Evolutionary conservation across 2,329 filamentous ascomycete species (phyloP).

Genomic region (Colletotrichum liriopes): DNA sequence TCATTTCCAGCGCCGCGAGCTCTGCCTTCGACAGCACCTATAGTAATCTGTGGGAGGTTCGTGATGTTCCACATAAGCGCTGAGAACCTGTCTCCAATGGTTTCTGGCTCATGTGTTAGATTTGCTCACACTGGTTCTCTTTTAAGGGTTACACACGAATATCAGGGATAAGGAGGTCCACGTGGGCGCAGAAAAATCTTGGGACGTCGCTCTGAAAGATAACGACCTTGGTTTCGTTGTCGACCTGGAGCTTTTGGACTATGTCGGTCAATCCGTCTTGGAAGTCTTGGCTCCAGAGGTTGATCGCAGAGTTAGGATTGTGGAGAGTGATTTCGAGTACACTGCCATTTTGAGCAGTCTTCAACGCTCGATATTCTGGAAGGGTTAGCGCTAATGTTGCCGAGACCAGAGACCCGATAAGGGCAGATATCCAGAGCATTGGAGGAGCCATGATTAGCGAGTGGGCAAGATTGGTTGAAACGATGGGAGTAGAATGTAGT

Average conservation of each 20-base stretch:
- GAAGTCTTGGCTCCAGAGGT: constrained; percentile 18
- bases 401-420: background rate
- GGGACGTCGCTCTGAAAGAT: constrained; percentile 17
- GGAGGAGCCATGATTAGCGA: background rate
- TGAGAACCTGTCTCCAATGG: background rate
- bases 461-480: background rate
- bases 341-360: constrained; percentile 8
- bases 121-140: background rate
- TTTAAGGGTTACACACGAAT: background rate
- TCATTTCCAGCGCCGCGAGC: constrained; percentile 16
- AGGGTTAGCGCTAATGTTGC: background rate
- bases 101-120: background rate
- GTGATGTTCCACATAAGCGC: constrained; percentile 6
- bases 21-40: constrained; percentile 15
- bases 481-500: background rate
- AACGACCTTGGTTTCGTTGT: constrained; percentile 17
- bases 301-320: constrained; percentile 9
- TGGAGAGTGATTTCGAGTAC: constrained; percentile 4
- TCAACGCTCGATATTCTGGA: constrained; percentile 7
- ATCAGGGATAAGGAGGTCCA: background rate
- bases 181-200: constrained; percentile 15
- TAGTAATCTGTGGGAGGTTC: constrained; percentile 12
- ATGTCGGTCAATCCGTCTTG: constrained; percentile 8
- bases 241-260: background rate
- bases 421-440: background rate